Evolutionary conservation across 2,329 filamentous ascomycete species (phyloP).

Genomic region (Alternaria postmessia): DNA sequence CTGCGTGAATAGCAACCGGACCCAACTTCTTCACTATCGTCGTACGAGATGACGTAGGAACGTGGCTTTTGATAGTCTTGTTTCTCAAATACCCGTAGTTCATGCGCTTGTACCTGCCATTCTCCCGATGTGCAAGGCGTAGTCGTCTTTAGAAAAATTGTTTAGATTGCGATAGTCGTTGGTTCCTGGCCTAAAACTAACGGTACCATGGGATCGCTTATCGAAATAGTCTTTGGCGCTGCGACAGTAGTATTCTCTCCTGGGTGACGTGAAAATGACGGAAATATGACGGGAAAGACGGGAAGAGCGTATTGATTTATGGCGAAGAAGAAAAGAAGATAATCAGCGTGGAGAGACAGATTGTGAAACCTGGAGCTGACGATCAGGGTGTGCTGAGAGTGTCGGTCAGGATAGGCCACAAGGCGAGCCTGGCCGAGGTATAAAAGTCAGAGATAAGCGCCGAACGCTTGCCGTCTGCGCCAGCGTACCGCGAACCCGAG

Average conservation of each 20-base stretch:
- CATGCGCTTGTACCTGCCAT: background rate
- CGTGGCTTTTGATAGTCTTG: background rate
- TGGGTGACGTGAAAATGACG: background rate
- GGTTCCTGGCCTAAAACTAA: background rate
- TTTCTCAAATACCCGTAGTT: background rate
- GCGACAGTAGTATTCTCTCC: background rate
- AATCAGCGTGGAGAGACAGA: background rate
- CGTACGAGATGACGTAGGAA: background rate
- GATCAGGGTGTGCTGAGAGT: background rate
- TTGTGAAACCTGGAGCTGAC: background rate
- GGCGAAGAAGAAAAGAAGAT: background rate
- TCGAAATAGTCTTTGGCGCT: background rate
- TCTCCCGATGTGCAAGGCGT: background rate
- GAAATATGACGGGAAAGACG: background rate
- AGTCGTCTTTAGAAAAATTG: background rate
- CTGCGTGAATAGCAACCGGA: background rate
- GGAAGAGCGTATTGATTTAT: background rate
- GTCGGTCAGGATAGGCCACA: background rate
- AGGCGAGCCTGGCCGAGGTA: background rate
- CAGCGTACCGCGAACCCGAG: conserved; percentile 4
- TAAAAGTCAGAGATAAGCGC: background rate
- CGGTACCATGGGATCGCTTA: background rate
- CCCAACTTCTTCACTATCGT: background rate
- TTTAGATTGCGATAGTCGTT: background rate
- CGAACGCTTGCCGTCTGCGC: conserved; percentile 4